phyloP scores from a whole-genome alignment of 1,284 basidiomycete genomes.

The Leccinum solheimii region DNA sequence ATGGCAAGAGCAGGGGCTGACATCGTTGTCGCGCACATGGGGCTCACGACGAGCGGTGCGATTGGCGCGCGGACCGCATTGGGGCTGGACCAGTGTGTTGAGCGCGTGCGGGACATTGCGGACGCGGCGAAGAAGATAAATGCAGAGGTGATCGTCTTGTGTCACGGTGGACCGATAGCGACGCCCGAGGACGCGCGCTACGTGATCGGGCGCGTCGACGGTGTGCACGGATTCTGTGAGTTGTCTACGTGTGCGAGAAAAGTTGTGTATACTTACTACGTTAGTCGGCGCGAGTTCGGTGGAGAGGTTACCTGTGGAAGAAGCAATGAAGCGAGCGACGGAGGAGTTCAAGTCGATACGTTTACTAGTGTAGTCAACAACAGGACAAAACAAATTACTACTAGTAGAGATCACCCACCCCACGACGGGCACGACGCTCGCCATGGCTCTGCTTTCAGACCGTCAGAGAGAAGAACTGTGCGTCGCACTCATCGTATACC shows the following conservation, averaged over 20 bases:
- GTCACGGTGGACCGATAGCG: conserved; percentile 33
- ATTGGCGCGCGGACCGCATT: conserved; percentile 30
- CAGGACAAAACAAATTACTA: conserved; percentile 25
- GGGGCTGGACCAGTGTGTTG: conserved; percentile 28
- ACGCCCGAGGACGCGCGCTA: conserved; percentile 25
- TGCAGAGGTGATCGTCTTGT: conserved; percentile 26
- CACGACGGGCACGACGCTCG: not conserved
- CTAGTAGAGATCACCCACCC: conserved; percentile 10
- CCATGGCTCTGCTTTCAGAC: conserved; percentile 65
- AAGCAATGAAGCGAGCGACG: conserved; percentile 19
- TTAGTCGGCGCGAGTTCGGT: conserved; percentile 32
- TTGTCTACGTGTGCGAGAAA: not conserved
- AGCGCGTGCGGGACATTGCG: conserved; percentile 21
- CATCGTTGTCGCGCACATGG: conserved; percentile 35
- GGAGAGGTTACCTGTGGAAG: conserved; percentile 31
- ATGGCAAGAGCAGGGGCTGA: conserved; percentile 32
- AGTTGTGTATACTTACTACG: too few species aligned
- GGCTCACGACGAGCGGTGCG: conserved; percentile 31
- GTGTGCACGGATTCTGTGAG: conserved; percentile 32
- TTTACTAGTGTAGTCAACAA: conserved; percentile 22
- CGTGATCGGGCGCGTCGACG: conserved; percentile 24
- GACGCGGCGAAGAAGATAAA: conserved; percentile 22
- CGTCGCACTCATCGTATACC: conserved; percentile 33
- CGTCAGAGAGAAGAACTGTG: conserved; percentile 84
- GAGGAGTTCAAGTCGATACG: conserved; percentile 28